Evolutionary conservation across 2,329 filamentous ascomycete genomes (phyloP).

Genomic region (Calonectria henricotiae): DNA sequence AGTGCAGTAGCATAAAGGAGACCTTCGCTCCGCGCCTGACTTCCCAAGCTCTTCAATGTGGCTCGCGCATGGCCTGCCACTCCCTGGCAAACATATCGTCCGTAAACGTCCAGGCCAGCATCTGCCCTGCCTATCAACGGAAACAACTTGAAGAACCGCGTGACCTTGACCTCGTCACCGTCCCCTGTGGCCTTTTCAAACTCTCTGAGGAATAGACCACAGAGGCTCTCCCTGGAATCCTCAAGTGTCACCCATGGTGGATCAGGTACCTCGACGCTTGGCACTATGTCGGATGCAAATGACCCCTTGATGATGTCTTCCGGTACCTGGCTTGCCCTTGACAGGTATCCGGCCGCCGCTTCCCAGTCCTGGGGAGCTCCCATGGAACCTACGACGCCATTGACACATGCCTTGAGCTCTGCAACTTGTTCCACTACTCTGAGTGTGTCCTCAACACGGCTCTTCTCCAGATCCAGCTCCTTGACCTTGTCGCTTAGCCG

Average conservation of each 20-base stretch:
- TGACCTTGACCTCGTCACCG: constrained; percentile 90
- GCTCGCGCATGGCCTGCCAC: constrained; percentile 87
- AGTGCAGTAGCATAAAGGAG: constrained; percentile 94
- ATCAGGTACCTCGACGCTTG: constrained; percentile 95
- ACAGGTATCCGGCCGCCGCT: constrained; percentile 91
- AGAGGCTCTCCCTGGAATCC: constrained; percentile 89
- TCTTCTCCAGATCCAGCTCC: constrained; percentile 91
- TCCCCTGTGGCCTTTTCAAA: constrained; percentile 94
- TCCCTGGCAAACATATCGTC: constrained; percentile 94
- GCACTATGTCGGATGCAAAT: constrained; percentile 94
- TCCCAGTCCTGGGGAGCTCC: constrained; percentile 99
- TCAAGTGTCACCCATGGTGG: constrained; percentile 90
- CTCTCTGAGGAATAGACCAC: constrained; percentile 91
- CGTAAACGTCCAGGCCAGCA: constrained; percentile 94
- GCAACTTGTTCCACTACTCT: constrained; percentile 95
- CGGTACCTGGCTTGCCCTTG: constrained; percentile 86
- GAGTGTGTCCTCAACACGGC: constrained; percentile 90
- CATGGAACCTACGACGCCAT: constrained; percentile 96
- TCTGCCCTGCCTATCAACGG: constrained; percentile 92
- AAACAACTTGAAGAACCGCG: constrained; percentile 98
- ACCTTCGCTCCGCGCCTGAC: constrained; percentile 73
- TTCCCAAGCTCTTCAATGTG: constrained; percentile 79
- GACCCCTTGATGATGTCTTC: constrained; percentile 84
- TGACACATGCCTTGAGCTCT: constrained; percentile 95
- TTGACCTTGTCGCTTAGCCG: constrained; percentile 91